These are phyloP conservation scores for Rhodomyrtus psidioides DNA, from an alignment of 441 rosid species.

Conservation along the genomic window DNA sequence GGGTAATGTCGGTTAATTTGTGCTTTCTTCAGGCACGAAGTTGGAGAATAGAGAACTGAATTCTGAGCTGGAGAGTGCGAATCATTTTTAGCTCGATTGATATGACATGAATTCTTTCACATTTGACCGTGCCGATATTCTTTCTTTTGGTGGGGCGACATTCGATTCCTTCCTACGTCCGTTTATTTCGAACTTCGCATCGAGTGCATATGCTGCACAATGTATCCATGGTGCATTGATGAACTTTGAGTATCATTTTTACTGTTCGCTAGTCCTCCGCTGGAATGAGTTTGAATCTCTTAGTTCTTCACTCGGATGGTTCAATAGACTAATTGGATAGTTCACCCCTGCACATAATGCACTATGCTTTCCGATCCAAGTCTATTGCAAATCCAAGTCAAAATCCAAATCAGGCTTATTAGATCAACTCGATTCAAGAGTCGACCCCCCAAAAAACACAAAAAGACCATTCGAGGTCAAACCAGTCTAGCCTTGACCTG, in stretches of 20 bases:
- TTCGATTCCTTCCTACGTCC: not conserved
- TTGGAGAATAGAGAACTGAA: not conserved
- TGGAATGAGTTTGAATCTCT: not conserved
- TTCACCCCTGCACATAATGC: not conserved
- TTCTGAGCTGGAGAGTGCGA: not conserved
- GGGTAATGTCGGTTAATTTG: not conserved
- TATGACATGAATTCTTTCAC: not conserved
- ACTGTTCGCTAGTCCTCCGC: not conserved
- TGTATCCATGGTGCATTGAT: not conserved
- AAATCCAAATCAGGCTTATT: not conserved
- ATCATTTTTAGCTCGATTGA: not conserved
- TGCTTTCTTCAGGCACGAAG: not conserved
- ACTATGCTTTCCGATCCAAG: not conserved
- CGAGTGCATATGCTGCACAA: not conserved
- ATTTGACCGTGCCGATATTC: not conserved
- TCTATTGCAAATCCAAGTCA: not conserved
- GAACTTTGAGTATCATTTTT: not conserved
- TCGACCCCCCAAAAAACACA: too few relatives aligned
- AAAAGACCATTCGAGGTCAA: not conserved
- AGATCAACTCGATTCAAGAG: not conserved
- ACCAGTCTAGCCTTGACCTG: not conserved
- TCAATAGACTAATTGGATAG: not conserved
- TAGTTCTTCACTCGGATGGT: not conserved
- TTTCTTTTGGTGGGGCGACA: not conserved
- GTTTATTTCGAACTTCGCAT: not conserved